Conservation (phyloP, 768 basidiomycete genomes). For the Neoboletus brunneissimus region DNA sequence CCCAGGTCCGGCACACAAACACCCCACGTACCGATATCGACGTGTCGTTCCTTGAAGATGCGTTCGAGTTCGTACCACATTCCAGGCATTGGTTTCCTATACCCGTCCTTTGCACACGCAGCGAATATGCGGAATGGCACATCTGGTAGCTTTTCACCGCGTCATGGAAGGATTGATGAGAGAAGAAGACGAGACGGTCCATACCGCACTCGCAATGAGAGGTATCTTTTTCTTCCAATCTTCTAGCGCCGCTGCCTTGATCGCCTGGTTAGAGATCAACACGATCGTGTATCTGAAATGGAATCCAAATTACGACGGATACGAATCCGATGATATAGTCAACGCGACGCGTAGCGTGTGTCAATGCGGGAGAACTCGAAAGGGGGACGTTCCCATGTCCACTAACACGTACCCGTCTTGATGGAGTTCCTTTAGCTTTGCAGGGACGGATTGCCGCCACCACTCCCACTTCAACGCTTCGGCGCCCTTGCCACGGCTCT, state of each 20-base stretch:
- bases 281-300: slow-evolving; percentile 61
- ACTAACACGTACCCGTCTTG: slow-evolving; percentile 53
- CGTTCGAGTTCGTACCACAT: slow-evolving; percentile 77
- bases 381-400: neutral
- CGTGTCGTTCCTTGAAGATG: slow-evolving; percentile 54
- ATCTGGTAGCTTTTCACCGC: slow-evolving; percentile 51
- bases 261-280: slow-evolving; percentile 77
- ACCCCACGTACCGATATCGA: slow-evolving; percentile 57
- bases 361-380: neutral
- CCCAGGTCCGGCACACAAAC: neutral
- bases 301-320: neutral
- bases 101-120: slow-evolving; percentile 69
- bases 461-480: slow-evolving; percentile 47
- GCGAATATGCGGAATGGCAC: slow-evolving; percentile 79
- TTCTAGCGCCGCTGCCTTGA: slow-evolving; percentile 46
- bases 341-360: neutral
- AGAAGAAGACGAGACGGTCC: slow-evolving; percentile 15
- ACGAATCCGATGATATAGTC: neutral
- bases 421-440: slow-evolving; percentile 57
- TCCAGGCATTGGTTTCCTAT: slow-evolving; percentile 83
- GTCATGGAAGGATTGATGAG: neutral
- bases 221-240: slow-evolving; percentile 79
- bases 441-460: slow-evolving; percentile 68
- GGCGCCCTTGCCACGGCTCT: slow-evolving; percentile 34
- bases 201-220: slow-evolving; percentile 59